Percentiles rank a stretch among this genome's conserved stretches.
These are phyloP conservation scores for Kandelia obovata DNA, from an alignment of 345 rosid genomes.

Conservation along the genomic window DNA sequence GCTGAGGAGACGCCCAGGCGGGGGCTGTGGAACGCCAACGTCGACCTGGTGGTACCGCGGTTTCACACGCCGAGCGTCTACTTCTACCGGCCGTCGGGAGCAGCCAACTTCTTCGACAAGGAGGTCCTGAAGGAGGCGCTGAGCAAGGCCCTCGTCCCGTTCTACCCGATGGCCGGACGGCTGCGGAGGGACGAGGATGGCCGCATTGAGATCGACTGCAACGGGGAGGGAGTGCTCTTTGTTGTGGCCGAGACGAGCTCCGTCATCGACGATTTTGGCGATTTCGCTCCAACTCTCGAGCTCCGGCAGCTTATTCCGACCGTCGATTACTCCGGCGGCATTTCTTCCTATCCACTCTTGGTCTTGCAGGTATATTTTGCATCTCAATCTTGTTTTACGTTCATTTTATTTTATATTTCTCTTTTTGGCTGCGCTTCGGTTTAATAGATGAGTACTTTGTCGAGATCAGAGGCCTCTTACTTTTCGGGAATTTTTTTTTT, in stretches of 20 bases:
- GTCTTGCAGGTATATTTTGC: slow-evolving; percentile 66
- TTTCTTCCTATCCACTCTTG: slow-evolving; percentile 67
- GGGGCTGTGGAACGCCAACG: slow-evolving; percentile 80
- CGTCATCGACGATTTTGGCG: slow-evolving; percentile 72
- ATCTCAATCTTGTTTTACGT: not conserved
- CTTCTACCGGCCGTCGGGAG: slow-evolving; percentile 71
- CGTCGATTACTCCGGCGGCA: slow-evolving; percentile 80
- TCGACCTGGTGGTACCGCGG: slow-evolving; percentile 82
- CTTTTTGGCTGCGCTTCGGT: too few species aligned
- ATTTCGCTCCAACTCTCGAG: slow-evolving; percentile 77
- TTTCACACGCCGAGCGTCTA: slow-evolving; percentile 94
- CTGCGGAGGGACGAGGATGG: slow-evolving; percentile 74
- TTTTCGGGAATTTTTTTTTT: too few species aligned
- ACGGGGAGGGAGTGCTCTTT: slow-evolving; percentile 76
- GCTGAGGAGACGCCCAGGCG: slow-evolving; percentile 56
- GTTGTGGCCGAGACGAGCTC: slow-evolving; percentile 75
- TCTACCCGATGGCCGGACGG: slow-evolving; percentile 97
- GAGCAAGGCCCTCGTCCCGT: slow-evolving; percentile 69
- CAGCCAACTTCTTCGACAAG: slow-evolving; percentile 63
- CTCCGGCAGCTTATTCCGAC: slow-evolving; percentile 82
- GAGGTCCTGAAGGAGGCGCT: slow-evolving; percentile 59
- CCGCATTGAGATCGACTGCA: slow-evolving; percentile 88
- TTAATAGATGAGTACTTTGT: too few species aligned
- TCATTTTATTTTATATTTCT: not conserved
- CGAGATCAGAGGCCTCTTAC: too few species aligned